These are phyloP conservation scores for Brassica hybrid DNA, from an alignment of 441 rosid genomes.

Conservation along the genomic window DNA sequence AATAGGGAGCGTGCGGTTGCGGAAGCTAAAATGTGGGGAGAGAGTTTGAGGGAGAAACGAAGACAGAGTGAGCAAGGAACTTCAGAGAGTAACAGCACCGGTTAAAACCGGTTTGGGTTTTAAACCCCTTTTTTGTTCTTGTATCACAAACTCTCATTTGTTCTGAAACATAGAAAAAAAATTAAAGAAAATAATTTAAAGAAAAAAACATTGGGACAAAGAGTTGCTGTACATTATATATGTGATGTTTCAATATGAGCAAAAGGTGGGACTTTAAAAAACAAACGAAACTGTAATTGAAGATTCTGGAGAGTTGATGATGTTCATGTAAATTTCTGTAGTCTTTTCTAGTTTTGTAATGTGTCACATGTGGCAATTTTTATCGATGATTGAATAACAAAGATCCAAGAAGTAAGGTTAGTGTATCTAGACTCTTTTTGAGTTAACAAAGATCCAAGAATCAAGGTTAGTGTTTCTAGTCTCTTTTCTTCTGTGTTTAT, in stretches of 20 bases:
- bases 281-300: conserved; percentile 2
- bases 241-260: conserved; percentile 34
- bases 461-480: conserved; percentile 32
- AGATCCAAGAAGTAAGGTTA: conserved; percentile 35
- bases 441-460: conserved; percentile 36
- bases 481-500: conserved; percentile 20
- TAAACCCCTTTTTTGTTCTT: conserved; percentile 28
- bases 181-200: background rate
- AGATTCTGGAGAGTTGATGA: conserved; percentile 21
- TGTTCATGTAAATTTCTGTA: conserved; percentile 14
- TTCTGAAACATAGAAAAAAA: conserved; percentile 41
- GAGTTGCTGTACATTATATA: conserved; percentile 43
- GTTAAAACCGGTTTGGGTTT: conserved; percentile 42
- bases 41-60: conserved; percentile 87
- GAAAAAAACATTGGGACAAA: conserved; percentile 13
- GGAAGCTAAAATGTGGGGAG: conserved; percentile 99
- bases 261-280: background rate
- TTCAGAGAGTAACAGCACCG: conserved; percentile 63
- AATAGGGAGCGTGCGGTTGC: conserved; percentile 97
- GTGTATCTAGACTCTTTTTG: conserved; percentile 1
- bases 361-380: conserved; percentile 33
- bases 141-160: conserved; percentile 31
- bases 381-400: conserved; percentile 36
- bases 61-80: conserved; percentile 79
- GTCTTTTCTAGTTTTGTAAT: background rate